Evolutionary conservation across 2,329 filamentous ascomycete genomes (phyloP), one percentile per base, ranked within the genome.

Genomic region (Keithomyces neogunnii): DNA sequence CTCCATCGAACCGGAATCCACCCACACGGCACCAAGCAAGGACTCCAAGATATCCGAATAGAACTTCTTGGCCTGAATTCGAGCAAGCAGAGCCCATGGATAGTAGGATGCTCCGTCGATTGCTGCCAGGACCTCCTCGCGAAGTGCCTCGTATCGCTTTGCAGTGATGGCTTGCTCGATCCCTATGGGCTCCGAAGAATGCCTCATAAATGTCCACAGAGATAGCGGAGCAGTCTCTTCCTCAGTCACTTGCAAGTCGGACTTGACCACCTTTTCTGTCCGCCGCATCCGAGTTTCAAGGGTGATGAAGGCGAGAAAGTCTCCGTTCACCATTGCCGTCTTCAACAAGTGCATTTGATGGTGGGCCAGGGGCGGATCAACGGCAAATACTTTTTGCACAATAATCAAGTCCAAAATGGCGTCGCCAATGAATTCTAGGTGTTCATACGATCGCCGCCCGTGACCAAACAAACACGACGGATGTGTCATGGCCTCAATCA

Each of bases 401-500:
- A 96, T 72, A 51, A 96, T 72, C 58, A 83, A 78, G 66, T 97
- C 92, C 0, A 97, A 79, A 2, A 96, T 73, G 0, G 89, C 81
- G 59, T 97, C 92, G 1, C 92, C 92, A 0, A 96, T 71, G 60
- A 93, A 96, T 62, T 96, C 92, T 1, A 96, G 77, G 0, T 90
- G 80, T 57, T 96, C 87, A 10, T 82, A 76, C 0, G 70, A 69
- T 45, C 62, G 59, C 11, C 56, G 54, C 2, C 55, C 52, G 28
- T 68, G 73, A 2, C 73, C 72, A 4, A 76, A 71, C 13, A 69
- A 66, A 32, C 72, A 72, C 0, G 88, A 91, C 0, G 81, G 73
- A 62, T 96, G 91, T 0, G 90, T 96, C 47, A 92, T 73, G 2
- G 91, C 87, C 68, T 96, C 88, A 0, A 86, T 62, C 1, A 96